Evolutionary conservation across 169 alveolate species (phyloP).

Genomic region (Cryptosporidium bovis): DNA sequence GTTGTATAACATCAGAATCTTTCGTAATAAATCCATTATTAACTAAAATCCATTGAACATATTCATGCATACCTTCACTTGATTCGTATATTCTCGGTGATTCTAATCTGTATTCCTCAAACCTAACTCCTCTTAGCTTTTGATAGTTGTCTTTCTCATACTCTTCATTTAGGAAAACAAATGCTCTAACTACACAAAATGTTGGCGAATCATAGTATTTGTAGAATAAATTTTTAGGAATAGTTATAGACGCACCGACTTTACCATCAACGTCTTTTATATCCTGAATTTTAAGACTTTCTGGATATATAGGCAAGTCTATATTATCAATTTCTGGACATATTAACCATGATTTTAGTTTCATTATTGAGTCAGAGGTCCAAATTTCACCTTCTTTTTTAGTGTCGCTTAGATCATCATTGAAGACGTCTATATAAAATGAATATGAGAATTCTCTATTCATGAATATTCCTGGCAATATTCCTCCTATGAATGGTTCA

Average conservation of each 20-base stretch:
- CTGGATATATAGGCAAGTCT: slow-evolving; percentile 30
- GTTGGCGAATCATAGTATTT: slow-evolving; percentile 52
- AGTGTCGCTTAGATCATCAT: neutral
- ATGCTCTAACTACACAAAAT: slow-evolving; percentile 65
- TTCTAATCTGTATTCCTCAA: slow-evolving; percentile 28
- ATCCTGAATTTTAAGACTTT: slow-evolving; percentile 22
- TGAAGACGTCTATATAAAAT: slow-evolving; percentile 53
- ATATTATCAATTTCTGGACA: slow-evolving; percentile 63
- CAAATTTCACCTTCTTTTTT: slow-evolving; percentile 4
- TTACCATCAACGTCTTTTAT: slow-evolving; percentile 28
- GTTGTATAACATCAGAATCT: slow-evolving; percentile 33
- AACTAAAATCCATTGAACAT: slow-evolving; percentile 63
- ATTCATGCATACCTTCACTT: slow-evolving; percentile 73
- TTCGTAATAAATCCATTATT: slow-evolving; percentile 50
- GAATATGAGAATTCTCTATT: slow-evolving; percentile 63
- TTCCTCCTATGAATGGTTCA: slow-evolving; percentile 65
- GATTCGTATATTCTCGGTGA: slow-evolving; percentile 38
- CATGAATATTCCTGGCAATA: slow-evolving; percentile 73
- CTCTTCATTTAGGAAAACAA: slow-evolving; percentile 31
- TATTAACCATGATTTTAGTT: slow-evolving; percentile 39
- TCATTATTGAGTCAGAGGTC: slow-evolving; percentile 22
- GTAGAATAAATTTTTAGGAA: slow-evolving; percentile 40
- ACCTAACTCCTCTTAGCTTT: neutral
- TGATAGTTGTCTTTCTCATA: neutral
- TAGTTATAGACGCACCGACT: slow-evolving; percentile 56